Conservation (phyloP, 2,329 filamentous ascomycete species). For the Fusarium ambrosium region DNA sequence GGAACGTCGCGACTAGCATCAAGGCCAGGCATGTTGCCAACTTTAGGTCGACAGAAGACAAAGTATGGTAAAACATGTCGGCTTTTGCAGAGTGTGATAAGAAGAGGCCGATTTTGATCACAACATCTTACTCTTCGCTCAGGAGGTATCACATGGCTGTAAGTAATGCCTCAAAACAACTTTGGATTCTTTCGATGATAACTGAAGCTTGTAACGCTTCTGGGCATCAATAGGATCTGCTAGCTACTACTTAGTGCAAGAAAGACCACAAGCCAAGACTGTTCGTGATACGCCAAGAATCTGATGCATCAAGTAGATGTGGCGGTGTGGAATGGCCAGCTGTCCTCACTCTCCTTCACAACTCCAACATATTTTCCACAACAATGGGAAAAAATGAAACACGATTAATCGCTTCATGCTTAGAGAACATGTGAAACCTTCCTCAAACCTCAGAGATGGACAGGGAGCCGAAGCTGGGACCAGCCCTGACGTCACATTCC, state of each 20-base stretch:
- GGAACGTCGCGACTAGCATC: background rate
- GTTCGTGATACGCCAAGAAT: background rate
- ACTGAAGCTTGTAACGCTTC: background rate
- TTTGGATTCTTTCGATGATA: background rate
- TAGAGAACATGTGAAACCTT: background rate
- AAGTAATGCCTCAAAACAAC: background rate
- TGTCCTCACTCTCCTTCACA: background rate
- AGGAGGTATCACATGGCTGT: background rate
- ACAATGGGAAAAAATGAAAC: background rate
- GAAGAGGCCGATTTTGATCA: background rate
- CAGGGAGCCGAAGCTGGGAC: background rate
- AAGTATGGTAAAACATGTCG: background rate
- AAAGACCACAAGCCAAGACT: background rate
- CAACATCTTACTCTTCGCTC: background rate
- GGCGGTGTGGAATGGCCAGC: background rate
- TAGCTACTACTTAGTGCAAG: background rate
- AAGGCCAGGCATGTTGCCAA: background rate
- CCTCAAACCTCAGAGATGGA: background rate
- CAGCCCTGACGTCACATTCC: background rate
- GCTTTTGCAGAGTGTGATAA: background rate
- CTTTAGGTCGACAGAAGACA: background rate
- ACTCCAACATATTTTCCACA: background rate
- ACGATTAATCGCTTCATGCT: fast-evolving
- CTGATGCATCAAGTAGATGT: background rate
- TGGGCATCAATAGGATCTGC: too few relatives aligned